These are phyloP conservation scores for Iris pallida DNA, from an alignment of 116 monocot genomes.

Conservation along the genomic window DNA sequence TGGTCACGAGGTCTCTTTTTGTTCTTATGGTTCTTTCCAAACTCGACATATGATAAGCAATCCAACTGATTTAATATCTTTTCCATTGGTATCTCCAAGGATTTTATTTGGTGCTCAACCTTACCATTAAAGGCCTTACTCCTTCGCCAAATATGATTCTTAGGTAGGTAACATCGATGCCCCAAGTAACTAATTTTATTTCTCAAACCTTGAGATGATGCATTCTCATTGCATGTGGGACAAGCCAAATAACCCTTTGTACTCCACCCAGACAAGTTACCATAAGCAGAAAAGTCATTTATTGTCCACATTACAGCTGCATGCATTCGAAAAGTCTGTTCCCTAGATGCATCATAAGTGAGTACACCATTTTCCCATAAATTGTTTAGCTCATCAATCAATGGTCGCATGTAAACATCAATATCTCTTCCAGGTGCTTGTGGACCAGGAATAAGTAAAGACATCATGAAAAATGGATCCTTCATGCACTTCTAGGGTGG, in stretches of 20 bases:
- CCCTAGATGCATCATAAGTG: neutral
- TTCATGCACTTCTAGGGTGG: neutral
- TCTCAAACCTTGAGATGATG: neutral
- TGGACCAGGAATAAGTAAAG: neutral
- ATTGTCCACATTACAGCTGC: neutral
- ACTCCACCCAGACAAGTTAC: neutral
- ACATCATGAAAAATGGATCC: neutral
- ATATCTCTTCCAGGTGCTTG: neutral
- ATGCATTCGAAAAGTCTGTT: too few relatives aligned
- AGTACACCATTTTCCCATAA: neutral
- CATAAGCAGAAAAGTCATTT: constrained; percentile 10
- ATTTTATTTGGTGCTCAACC: neutral
- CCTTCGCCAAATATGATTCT: neutral
- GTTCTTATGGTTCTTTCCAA: too few relatives aligned
- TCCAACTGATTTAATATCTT: neutral
- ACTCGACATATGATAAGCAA: neutral
- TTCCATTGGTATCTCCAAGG: neutral
- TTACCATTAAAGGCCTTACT: neutral
- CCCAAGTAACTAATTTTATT: constrained; percentile 2
- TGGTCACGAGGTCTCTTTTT: neutral
- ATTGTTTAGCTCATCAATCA: neutral
- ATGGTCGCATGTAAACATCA: neutral
- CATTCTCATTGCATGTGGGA: neutral
- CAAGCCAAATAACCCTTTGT: constrained; percentile 3
- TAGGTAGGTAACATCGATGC: neutral